Conservation (phyloP, 2,329 filamentous ascomycete species). For the Boeremia lycopersici region DNA sequence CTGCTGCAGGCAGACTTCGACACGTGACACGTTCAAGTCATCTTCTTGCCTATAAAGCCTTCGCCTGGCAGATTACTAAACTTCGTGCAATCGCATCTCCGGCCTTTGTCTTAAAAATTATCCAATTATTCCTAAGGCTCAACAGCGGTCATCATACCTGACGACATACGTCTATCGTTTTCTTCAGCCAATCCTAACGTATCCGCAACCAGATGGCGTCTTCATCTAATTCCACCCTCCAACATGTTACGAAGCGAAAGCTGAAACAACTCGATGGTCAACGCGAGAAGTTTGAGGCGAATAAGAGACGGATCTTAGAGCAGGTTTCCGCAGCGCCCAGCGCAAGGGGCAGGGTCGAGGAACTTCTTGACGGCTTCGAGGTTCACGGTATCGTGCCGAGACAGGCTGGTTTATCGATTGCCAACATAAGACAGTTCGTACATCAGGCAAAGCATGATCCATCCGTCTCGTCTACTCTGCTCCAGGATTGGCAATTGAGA, state of each 20-base stretch:
- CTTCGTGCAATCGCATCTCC: too few species aligned
- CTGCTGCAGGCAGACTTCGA: too few species aligned
- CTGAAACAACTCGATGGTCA: conserved; percentile 31
- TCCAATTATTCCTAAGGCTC: too few species aligned
- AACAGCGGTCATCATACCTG: too few species aligned
- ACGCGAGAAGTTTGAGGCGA: conserved; percentile 26
- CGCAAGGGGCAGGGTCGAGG: conserved; percentile 22
- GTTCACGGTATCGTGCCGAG: conserved; percentile 20
- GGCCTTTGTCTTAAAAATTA: too few species aligned
- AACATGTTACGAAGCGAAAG: conserved; percentile 36
- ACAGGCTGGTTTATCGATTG: conserved; percentile 17
- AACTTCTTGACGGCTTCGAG: conserved; percentile 29
- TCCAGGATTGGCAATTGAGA: conserved; percentile 32
- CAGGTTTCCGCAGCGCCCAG: conserved; percentile 14
- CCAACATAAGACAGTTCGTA: conserved; percentile 33
- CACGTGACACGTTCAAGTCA: too few species aligned
- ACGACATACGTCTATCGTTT: too few species aligned
- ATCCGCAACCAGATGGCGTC: conserved; percentile 19
- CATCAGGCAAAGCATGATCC: conserved; percentile 37
- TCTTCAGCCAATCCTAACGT: background rate
- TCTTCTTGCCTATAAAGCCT: too few species aligned
- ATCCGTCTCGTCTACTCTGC: conserved; percentile 27
- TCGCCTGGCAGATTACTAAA: too few species aligned
- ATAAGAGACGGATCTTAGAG: conserved; percentile 24
- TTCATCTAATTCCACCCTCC: conserved; percentile 29